These are phyloP conservation scores for Edaphochlamys debaryana DNA, from an alignment of 139 green algal species.

Conservation along the genomic window DNA sequence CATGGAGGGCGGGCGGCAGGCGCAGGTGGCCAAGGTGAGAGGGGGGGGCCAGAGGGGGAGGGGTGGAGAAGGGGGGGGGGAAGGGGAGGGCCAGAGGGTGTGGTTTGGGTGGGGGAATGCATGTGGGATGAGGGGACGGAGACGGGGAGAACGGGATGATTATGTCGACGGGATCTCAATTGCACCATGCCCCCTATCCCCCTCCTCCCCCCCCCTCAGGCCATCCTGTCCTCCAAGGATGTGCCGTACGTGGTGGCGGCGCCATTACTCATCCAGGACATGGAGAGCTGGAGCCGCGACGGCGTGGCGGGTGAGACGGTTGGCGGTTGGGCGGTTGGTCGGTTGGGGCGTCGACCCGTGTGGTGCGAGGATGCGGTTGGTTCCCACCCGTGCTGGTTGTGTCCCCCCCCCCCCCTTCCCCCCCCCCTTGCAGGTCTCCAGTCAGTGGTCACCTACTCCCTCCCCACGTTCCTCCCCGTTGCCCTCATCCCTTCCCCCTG, in stretches of 20 bases:
- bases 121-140: neutral
- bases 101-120: neutral
- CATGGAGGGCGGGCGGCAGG: slow-evolving; percentile 92
- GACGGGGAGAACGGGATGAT: too few relatives aligned
- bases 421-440: too few relatives aligned
- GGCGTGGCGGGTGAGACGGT: slow-evolving; percentile 18
- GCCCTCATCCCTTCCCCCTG: too few relatives aligned
- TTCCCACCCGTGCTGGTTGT: too few relatives aligned
- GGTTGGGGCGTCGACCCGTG: neutral
- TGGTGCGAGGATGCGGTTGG: too few relatives aligned
- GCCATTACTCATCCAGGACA: slow-evolving; percentile 95
- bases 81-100: too few relatives aligned
- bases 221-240: slow-evolving; percentile 93
- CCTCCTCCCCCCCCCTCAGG: slow-evolving; percentile 42
- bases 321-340: neutral
- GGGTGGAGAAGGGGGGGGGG: neutral
- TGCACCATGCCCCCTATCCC: neutral
- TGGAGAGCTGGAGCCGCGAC: slow-evolving; percentile 76
- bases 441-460: too few relatives aligned
- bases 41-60: neutral
- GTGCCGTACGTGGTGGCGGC: slow-evolving; percentile 96
- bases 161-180: too few relatives aligned
- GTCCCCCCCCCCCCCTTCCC: too few relatives aligned
- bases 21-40: slow-evolving; percentile 69
- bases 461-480: too few relatives aligned